phyloP scores from a whole-genome alignment of 2,329 filamentous ascomycete species.

The Akanthomyces uredinophilus region DNA sequence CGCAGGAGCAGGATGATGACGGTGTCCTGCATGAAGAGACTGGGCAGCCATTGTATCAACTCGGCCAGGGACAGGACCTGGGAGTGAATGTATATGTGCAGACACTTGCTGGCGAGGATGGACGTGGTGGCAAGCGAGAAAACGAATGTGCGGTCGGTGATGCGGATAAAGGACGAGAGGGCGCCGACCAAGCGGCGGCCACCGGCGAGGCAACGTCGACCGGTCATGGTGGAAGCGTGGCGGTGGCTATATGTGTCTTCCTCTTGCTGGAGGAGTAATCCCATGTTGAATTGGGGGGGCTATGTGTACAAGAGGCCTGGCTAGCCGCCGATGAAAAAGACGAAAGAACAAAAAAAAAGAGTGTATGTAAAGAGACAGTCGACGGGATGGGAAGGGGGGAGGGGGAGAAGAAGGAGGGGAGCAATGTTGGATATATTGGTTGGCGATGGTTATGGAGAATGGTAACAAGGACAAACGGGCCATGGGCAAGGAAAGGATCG shows the following conservation, averaged over 20 bases:
- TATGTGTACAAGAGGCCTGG: not conserved
- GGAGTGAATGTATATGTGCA: constrained; percentile 16
- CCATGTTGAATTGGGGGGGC: constrained; percentile 9
- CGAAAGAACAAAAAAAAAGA: not conserved
- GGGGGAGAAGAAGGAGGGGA: not conserved
- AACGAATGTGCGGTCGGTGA: constrained; percentile 14
- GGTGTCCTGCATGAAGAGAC: constrained; percentile 15
- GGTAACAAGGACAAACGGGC: not conserved
- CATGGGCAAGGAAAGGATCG: not conserved
- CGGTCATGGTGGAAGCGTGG: not conserved
- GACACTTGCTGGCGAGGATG: constrained; percentile 12
- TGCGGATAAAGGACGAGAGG: constrained; percentile 8
- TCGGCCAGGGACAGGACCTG: constrained; percentile 10
- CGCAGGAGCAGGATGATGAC: constrained; percentile 14
- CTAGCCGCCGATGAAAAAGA: not conserved
- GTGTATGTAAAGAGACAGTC: not conserved
- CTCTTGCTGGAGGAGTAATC: constrained; percentile 3
- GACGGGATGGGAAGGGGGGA: not conserved
- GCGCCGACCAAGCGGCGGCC: not conserved
- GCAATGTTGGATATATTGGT: not conserved
- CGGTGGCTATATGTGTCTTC: not conserved
- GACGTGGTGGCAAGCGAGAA: constrained; percentile 12
- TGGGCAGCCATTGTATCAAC: constrained; percentile 9
- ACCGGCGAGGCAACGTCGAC: not conserved
- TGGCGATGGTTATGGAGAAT: not conserved